Conservation (phyloP, 805 yeast genomes). For the Yarrowia sp. region DNA sequence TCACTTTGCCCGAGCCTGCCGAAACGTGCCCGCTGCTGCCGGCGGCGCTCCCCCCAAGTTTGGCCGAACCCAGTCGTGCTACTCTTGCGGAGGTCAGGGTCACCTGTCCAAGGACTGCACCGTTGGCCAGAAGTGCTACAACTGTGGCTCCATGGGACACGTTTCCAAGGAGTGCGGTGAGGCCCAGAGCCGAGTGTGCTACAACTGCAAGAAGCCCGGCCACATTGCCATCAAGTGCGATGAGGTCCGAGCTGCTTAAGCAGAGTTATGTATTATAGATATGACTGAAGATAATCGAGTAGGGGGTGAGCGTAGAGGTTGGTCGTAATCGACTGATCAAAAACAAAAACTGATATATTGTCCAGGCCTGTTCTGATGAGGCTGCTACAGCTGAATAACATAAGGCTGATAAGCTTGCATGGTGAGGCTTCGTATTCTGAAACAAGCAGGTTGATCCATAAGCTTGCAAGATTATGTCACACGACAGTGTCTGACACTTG, state of each 20-base stretch:
- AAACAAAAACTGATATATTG: no score
- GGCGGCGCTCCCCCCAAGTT: constrained; percentile 24
- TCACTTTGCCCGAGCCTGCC: constrained; percentile 76
- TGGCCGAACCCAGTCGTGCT: constrained; percentile 70
- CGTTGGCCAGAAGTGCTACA: constrained; percentile 85
- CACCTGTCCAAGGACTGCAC: constrained; percentile 88
- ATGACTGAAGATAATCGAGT: neutral
- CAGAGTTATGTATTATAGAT: constrained; percentile 18
- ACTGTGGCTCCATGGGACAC: constrained; percentile 90
- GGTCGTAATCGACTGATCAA: neutral
- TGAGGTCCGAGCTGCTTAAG: constrained; percentile 37
- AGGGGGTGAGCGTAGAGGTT: constrained; percentile 4
- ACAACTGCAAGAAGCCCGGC: constrained; percentile 74
- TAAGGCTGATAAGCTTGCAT: no score
- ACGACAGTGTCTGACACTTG: no score
- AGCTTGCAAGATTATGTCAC: no score
- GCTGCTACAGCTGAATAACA: no score
- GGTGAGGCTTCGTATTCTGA: no score
- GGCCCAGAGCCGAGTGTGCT: constrained; percentile 60
- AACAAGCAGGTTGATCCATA: no score
- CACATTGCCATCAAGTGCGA: constrained; percentile 86
- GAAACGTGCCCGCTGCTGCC: constrained; percentile 48
- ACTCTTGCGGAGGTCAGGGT: constrained; percentile 87
- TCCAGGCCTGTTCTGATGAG: no score
- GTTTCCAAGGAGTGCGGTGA: constrained; percentile 78